Evolutionary conservation across 1,284 basidiomycete genomes (phyloP), one percentile per base, ranked within the genome.

Genomic region (Ceratorhiza oryzae-sativae): DNA sequence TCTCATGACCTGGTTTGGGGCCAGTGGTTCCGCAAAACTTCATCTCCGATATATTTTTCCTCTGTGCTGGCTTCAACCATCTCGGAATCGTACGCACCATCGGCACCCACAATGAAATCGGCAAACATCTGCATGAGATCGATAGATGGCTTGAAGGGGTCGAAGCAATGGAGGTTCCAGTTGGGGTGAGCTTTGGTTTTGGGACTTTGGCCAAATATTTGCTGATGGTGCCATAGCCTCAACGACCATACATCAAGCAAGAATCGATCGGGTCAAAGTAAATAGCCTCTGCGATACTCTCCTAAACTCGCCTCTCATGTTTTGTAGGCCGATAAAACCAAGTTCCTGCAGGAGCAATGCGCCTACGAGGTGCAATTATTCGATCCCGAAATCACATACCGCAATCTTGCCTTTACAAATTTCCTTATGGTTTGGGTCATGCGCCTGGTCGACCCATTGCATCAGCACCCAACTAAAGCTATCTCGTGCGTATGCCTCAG

Each of bases 361-460:
- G 90, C 95, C 0, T 95, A 88, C 76, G 90, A 94, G 74, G 90
- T 91, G 0, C 95, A 96, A 77, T 85, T 99, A 0, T 84, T 92
- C 41, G 95, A 98, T 77, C 93, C 93, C 0, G 92, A 93, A 75
- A 87, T 97, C 72, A 85, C 94, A 32, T 88, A 91, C 77, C 86
- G 90, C 65, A 91, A 90, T 46, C 87, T 97, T 48, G 88, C 87
- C 9, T 98, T 97, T 81, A 89, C 88, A 30, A 91, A 89, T 76
- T 97, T 98, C 80, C 84, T 95, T 60, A 97, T 97, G 77, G 93
- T 92, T 0, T 99, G 97, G 97, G 84, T 99, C 20, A 91, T 98
- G 67, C 89, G 96, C 5, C 87, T 93, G 72, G 95, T 92, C n/a
- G 97, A 99, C 77, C 93, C 95, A 0, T 86, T 83, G 71, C 89